Conservation (phyloP, 2,329 filamentous ascomycete species). For the Calonectria honghensis region DNA sequence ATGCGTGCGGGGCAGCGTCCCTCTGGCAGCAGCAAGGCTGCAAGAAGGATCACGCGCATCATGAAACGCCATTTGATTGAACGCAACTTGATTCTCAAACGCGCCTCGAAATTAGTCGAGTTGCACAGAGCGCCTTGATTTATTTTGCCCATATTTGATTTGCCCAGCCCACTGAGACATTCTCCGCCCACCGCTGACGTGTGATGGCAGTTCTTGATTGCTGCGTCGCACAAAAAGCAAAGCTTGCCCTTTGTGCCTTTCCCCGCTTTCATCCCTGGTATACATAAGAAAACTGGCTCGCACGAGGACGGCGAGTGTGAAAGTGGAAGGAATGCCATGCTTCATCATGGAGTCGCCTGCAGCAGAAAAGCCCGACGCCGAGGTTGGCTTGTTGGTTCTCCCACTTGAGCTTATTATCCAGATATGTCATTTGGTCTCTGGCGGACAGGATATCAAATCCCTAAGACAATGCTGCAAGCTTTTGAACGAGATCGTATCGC, state of each 20-base stretch:
- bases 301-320: not conserved
- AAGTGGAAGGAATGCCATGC: not conserved
- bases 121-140: not conserved
- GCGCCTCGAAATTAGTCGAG: not conserved
- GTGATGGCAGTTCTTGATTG: not conserved
- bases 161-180: not conserved
- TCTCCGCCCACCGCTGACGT: not conserved
- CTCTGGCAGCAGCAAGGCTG: not conserved
- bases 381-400: not conserved
- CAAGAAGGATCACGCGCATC: not conserved
- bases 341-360: not conserved
- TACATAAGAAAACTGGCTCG: not conserved
- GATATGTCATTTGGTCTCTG: not conserved
- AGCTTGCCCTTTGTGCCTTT: not conserved
- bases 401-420: not conserved
- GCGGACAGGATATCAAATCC: not conserved
- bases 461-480: constrained; percentile 1
- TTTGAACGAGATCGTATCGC: constrained; percentile 9
- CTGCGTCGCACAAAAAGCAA: constrained; percentile 9
- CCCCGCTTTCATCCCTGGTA: not conserved
- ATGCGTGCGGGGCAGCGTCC: not conserved
- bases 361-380: not conserved
- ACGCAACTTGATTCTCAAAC: not conserved
- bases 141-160: not conserved
- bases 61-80: not conserved